Percentiles rank a stretch among this genome's conserved stretches.
These are phyloP conservation scores for Phaeolepiota aurea DNA, from an alignment of 768 basidiomycete genomes.

Conservation along the genomic window DNA sequence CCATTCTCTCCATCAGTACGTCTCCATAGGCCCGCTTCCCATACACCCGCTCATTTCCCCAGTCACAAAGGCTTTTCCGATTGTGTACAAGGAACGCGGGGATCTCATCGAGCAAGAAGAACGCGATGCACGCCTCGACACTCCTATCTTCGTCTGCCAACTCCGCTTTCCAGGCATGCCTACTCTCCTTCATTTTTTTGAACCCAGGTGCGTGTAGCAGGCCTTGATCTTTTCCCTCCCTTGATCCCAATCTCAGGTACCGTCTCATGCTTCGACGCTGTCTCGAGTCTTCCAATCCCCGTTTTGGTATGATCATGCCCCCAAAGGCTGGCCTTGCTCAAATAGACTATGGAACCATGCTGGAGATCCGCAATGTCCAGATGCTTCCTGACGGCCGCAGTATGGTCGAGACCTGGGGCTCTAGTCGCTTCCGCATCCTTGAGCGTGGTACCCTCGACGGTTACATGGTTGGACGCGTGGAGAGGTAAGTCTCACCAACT, in stretches of 20 bases:
- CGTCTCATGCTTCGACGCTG: constrained; percentile 96
- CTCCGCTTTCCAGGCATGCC: constrained; percentile 90
- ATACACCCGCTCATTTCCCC: constrained; percentile 6
- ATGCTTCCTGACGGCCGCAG: constrained; percentile 87
- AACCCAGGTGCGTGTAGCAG: constrained; percentile 51
- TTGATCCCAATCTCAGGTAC: constrained; percentile 37
- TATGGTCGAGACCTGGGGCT: constrained; percentile 61
- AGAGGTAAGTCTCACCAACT: constrained; percentile 29
- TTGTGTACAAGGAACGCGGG: constrained; percentile 52
- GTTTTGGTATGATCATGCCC: constrained; percentile 92
- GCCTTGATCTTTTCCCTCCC: constrained; percentile 2
- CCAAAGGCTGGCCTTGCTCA: constrained; percentile 30
- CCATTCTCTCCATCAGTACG: constrained; percentile 63
- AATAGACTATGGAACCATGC: constrained; percentile 86
- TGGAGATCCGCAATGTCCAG: constrained; percentile 79
- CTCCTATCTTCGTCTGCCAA: constrained; percentile 87
- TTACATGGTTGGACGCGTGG: constrained; percentile 80
- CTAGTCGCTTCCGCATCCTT: constrained; percentile 75
- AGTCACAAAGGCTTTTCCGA: constrained; percentile 68
- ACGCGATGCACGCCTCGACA: constrained; percentile 70
- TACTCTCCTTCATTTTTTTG: constrained; percentile 86
- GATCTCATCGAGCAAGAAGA: constrained; percentile 66
- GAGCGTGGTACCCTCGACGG: constrained; percentile 83
- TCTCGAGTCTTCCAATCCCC: constrained; percentile 66
- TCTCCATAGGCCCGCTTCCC: constrained; percentile 6